Base-by-base conservation (phyloP, 2,329 filamentous ascomycete species). In the Mollisia scopiformis region DNA sequence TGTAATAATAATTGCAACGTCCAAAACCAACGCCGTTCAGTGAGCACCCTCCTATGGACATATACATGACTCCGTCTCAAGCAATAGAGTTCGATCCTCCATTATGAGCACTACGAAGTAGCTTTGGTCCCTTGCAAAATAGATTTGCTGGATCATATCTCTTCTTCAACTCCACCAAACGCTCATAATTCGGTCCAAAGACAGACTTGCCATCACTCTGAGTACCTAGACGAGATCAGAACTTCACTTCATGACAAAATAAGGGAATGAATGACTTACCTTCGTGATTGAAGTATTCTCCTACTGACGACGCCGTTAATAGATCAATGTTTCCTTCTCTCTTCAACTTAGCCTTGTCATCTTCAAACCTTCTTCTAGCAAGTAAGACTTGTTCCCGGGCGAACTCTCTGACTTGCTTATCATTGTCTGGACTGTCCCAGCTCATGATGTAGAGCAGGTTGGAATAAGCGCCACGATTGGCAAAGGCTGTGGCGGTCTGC, bases 141-240 rank as follows among this genome's bases (percentile, higher is more conserved):
- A 80, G 66, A 63, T 79, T 80, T 4, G 60, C 72, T 2, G 80
- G 78, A 64, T 82, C 80, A 60, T 80, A 82, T 55, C 72, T 72
- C 21, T 73, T 75, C 70, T 83, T 82, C 41, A 82, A 66, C 5
- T 68, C 64, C 63, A 77, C 75, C 47, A 83, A 64, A 7, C 74
- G 69, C 2, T 66, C 64, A 39, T 77, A 76, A 57, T 82, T 80
- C 13, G 73, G 72, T 2, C 80, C 80, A 64, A 80, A 82, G 41
- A 80, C 47, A 4, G 52, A 30, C 30, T 63, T 39, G 7, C 60
- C 64, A 28, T 55, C 47, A 7, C 53, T 25, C 21, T 58, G 59
- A 50, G 64, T 39, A 50, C 61, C 66, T 69, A 47, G 13, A 41
- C 1, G 6, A 37, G 27, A 37, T 63, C 55, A 61, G 55, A n/a